phyloP scores from a whole-genome alignment of 805 yeast genomes.

The Priceomyces fermenticarens region DNA sequence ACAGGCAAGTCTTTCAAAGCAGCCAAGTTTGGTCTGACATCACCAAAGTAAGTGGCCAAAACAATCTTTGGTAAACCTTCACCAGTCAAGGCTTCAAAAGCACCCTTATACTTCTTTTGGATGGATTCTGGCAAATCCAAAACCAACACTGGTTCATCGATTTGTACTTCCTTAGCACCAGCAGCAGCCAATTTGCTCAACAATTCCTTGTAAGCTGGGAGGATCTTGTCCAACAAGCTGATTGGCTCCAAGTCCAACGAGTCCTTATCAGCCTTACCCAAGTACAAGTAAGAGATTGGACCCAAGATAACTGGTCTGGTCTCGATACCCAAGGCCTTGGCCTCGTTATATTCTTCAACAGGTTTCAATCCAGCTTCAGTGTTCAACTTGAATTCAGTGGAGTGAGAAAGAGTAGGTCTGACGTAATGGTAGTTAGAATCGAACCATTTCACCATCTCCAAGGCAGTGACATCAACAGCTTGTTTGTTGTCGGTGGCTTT shows the following conservation, averaged over 20 bases:
- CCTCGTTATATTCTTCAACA: conserved; percentile 96
- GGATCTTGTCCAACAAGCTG: conserved; percentile 78
- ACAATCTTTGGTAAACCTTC: conserved; percentile 71
- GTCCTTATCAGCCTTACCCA: conserved; percentile 99
- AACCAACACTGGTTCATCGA: conserved; percentile 96
- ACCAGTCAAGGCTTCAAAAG: conserved; percentile 73
- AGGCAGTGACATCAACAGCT: conserved; percentile 97
- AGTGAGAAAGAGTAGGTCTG: conserved; percentile 96
- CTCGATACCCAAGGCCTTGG: conserved; percentile 91
- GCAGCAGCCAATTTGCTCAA: conserved; percentile 85
- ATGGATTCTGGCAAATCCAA: conserved; percentile 85
- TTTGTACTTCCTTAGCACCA: conserved; percentile 93
- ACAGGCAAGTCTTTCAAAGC: conserved; percentile 91
- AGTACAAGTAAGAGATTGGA: conserved; percentile 90
- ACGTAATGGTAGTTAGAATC: conserved; percentile 99
- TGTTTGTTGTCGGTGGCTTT: conserved; percentile 81
- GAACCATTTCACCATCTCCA: conserved; percentile 99
- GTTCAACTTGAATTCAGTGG: conserved; percentile 92
- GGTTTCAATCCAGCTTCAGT: conserved; percentile 76
- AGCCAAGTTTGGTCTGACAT: conserved; percentile 91
- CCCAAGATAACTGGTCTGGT: conserved; percentile 98
- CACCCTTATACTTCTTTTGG: conserved; percentile 83
- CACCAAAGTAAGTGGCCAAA: conserved; percentile 95
- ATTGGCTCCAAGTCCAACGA: conserved; percentile 93
- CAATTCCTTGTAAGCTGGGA: conserved; percentile 91